Evolutionary conservation across 306 rosid genomes (phyloP).

Genomic region (Corylus heterophylla): DNA sequence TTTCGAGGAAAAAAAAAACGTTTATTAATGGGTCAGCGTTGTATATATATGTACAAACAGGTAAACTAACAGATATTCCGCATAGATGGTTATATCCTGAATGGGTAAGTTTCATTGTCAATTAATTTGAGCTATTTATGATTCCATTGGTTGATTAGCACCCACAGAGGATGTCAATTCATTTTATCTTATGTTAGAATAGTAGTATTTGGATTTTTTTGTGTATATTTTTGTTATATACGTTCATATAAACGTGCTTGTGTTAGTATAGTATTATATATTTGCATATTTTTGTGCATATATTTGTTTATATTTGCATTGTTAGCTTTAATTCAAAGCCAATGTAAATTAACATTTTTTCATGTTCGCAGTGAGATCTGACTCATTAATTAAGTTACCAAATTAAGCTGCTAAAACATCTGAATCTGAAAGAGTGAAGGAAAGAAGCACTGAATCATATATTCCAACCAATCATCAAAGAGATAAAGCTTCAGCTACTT

Average conservation of each 20-base stretch:
- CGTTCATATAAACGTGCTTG: too few relatives aligned
- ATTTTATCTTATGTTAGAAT: neutral
- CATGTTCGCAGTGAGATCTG: too few relatives aligned
- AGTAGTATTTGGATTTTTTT: neutral
- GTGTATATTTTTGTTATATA: neutral
- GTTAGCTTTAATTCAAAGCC: constrained; percentile 27
- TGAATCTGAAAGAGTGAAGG: constrained; percentile 23
- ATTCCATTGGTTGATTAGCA: neutral
- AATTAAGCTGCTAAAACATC: constrained; percentile 24
- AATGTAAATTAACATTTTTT: neutral
- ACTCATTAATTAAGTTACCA: constrained; percentile 8
- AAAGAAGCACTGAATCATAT: constrained; percentile 3
- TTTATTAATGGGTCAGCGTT: constrained; percentile 33
- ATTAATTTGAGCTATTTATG: neutral
- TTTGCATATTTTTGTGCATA: neutral
- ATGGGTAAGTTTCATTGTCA: constrained; percentile 7
- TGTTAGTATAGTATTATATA: too few relatives aligned
- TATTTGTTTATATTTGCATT: constrained; percentile 31
- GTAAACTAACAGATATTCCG: constrained; percentile 31
- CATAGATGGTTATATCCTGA: constrained; percentile 10
- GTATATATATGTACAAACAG: constrained; percentile 3
- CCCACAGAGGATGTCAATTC: constrained; percentile 5
- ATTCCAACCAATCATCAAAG: too few relatives aligned
- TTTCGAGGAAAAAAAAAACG: constrained; percentile 17
- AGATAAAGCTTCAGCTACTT: too few relatives aligned